These are phyloP conservation scores for Pyricularia pennisetigena DNA, from an alignment of 2,329 filamentous ascomycete species.

Conservation along the genomic window DNA sequence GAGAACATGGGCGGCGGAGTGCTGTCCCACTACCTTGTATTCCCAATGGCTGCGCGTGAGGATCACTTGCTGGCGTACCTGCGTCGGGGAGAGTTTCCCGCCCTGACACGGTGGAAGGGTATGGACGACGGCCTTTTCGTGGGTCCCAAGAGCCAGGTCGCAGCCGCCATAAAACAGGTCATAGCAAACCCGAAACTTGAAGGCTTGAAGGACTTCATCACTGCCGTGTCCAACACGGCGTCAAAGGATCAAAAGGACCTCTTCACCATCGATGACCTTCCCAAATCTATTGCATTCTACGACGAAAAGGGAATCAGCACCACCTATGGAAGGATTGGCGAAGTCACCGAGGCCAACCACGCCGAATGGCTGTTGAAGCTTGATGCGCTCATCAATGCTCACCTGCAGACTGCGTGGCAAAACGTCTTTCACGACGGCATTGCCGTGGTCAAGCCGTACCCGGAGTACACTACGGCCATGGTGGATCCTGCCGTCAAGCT, in stretches of 20 bases:
- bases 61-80: constrained; percentile 64
- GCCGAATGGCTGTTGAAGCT: constrained; percentile 55
- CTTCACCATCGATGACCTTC: constrained; percentile 52
- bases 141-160: constrained; percentile 55
- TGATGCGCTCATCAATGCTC: constrained; percentile 68
- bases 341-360: constrained; percentile 46
- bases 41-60: constrained; percentile 73
- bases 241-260: constrained; percentile 28
- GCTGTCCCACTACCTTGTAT: constrained; percentile 65
- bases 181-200: constrained; percentile 46
- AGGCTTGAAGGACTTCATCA: constrained; percentile 51
- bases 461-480: constrained; percentile 64
- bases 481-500: constrained; percentile 61
- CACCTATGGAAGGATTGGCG: constrained; percentile 58
- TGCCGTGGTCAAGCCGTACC: constrained; percentile 69
- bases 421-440: constrained; percentile 69
- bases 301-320: constrained; percentile 48
- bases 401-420: constrained; percentile 81
- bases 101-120: constrained; percentile 63
- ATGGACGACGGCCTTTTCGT: constrained; percentile 65
- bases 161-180: constrained; percentile 50
- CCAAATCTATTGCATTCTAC: constrained; percentile 70
- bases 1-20: constrained; percentile 80
- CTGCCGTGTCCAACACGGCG: constrained; percentile 34
- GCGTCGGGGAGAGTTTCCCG: constrained; percentile 64